phyloP scores from a whole-genome alignment of 371 early-diverging fungal genomes.

The Smittium culicis region DNA sequence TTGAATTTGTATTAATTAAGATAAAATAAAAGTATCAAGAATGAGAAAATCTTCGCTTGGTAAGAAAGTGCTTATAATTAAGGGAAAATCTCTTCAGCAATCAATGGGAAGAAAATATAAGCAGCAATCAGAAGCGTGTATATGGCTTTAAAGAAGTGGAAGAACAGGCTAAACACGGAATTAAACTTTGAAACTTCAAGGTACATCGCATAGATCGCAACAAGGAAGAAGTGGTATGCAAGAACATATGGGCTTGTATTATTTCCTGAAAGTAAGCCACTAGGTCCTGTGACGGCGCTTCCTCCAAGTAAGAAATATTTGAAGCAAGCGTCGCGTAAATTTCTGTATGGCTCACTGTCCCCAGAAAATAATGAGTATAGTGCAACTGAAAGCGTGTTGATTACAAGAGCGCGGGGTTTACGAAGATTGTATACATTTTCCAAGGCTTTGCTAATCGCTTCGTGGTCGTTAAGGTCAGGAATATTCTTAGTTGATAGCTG shows the following conservation, averaged over 20 bases:
- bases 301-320: constrained; percentile 76
- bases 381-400: constrained; percentile 83
- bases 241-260: constrained; percentile 48
- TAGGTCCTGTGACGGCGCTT: constrained; percentile 58
- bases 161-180: constrained; percentile 14
- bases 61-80: too few species aligned
- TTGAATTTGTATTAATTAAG: too few species aligned
- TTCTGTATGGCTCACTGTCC: constrained; percentile 41
- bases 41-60: too few species aligned
- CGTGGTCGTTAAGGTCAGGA: constrained; percentile 38
- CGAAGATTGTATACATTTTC: constrained; percentile 62
- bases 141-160: constrained; percentile 24
- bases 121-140: constrained; percentile 32
- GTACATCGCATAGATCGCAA: constrained; percentile 55
- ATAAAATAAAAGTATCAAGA: too few species aligned
- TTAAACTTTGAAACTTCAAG: constrained; percentile 17
- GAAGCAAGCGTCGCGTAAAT: constrained; percentile 74
- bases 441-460: constrained; percentile 31
- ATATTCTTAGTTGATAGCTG: constrained; percentile 33
- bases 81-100: constrained; percentile 29
- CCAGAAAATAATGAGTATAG: constrained; percentile 78
- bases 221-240: constrained; percentile 67
- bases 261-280: constrained; percentile 67
- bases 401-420: constrained; percentile 52
- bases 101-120: constrained; percentile 29